Conservation (phyloP, 257 asterid genomes). For the Penstemon barbatus region DNA sequence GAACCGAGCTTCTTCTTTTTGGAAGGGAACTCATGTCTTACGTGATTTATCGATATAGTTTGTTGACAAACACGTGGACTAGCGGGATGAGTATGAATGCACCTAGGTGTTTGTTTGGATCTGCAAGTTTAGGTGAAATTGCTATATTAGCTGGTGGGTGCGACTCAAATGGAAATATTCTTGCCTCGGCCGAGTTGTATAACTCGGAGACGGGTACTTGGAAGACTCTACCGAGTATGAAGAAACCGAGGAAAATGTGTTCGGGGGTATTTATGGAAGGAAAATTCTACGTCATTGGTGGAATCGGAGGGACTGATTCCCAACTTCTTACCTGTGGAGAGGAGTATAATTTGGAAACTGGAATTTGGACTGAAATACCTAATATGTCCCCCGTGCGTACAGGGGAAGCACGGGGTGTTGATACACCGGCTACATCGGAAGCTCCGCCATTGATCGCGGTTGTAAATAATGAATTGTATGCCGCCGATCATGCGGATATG, state of each 20-base stretch:
- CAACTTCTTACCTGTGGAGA: conserved; percentile 68
- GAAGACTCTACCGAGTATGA: conserved; percentile 72
- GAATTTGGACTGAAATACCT: conserved; percentile 62
- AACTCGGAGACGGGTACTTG: conserved; percentile 60
- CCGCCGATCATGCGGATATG: conserved; percentile 70
- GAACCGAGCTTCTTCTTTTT: conserved; percentile 92
- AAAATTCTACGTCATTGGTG: conserved; percentile 74
- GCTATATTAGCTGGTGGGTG: conserved; percentile 89
- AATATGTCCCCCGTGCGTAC: conserved; percentile 64
- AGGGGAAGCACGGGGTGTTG: conserved; percentile 34
- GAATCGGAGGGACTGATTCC: conserved; percentile 53
- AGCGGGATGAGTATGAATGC: conserved; percentile 79
- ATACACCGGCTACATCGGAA: conserved; percentile 51
- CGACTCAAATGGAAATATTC: conserved; percentile 50
- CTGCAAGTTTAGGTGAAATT: conserved; percentile 75
- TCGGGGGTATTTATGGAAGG: conserved; percentile 83
- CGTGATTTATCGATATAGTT: conserved; percentile 72
- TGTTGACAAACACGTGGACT: conserved; percentile 83
- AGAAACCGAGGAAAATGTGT: conserved; percentile 69
- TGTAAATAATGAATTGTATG: conserved; percentile 71
- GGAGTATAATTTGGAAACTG: conserved; percentile 55
- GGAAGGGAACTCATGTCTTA: conserved; percentile 72
- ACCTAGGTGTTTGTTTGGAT: conserved; percentile 80
- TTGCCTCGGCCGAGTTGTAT: conserved; percentile 68
- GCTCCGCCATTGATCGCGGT: conserved; percentile 91